A percentile compares a stretch with the other conserved stretches of the same genome.
These are phyloP conservation scores for Plicaturopsis crispa DNA, from an alignment of 768 basidiomycete genomes.

Conservation along the genomic window DNA sequence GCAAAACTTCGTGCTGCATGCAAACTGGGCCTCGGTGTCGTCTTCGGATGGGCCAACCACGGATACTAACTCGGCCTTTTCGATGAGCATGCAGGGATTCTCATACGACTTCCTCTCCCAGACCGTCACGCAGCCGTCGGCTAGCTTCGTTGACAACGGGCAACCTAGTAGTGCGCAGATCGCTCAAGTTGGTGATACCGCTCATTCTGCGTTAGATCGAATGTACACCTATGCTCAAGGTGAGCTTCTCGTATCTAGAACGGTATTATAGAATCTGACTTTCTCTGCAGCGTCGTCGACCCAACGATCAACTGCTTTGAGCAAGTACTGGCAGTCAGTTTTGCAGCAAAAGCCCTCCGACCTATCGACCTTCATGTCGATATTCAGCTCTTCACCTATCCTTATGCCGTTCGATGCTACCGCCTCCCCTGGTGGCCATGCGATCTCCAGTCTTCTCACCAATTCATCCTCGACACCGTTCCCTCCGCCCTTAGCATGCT, in stretches of 20 bases:
- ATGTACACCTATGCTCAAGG: constrained; percentile 58
- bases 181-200: constrained; percentile 28
- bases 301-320: constrained; percentile 39
- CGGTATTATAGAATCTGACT: constrained; percentile 1
- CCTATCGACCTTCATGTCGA: constrained; percentile 38
- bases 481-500: constrained; percentile 55
- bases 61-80: constrained; percentile 24
- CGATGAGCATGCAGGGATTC: constrained; percentile 40
- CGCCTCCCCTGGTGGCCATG: constrained; percentile 14
- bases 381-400: constrained; percentile 37
- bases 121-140: constrained; percentile 32
- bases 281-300: constrained; percentile 43
- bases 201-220: constrained; percentile 37
- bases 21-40: constrained; percentile 39
- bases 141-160: constrained; percentile 38
- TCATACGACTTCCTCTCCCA: constrained; percentile 55
- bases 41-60: constrained; percentile 31
- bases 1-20: constrained; percentile 36
- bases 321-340: constrained; percentile 46
- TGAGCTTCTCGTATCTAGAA: constrained; percentile 20
- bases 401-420: constrained; percentile 54
- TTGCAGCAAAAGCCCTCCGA: constrained; percentile 37
- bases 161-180: constrained; percentile 40
- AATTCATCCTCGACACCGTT: constrained; percentile 35
- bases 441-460: constrained; percentile 33